Evolutionary conservation across 208 protist species (phyloP).

Genomic region (Balamuthia mandrillaris): DNA sequence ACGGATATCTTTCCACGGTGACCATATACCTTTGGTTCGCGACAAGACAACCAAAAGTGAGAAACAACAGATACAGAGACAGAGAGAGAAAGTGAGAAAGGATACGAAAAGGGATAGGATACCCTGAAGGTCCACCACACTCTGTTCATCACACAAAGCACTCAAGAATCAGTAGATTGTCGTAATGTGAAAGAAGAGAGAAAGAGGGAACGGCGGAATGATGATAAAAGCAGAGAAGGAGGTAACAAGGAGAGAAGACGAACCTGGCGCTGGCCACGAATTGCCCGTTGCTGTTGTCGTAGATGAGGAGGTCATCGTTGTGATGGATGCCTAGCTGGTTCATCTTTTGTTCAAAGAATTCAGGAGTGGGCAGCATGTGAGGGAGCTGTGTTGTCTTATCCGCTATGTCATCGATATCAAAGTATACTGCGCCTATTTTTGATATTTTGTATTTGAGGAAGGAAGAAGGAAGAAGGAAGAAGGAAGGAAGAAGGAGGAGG

Average conservation of each 20-base stretch:
- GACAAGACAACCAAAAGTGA: no score
- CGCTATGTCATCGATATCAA: background rate
- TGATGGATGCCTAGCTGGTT: background rate
- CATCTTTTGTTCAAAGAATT: background rate
- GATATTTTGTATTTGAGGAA: no score
- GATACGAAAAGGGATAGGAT: background rate
- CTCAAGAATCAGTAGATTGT: no score
- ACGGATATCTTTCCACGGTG: background rate
- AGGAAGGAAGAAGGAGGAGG: no score
- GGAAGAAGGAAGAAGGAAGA: no score
- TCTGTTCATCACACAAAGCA: no score
- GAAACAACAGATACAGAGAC: no score
- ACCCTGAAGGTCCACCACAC: slow-evolving; percentile 32
- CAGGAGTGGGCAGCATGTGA: slow-evolving; percentile 13
- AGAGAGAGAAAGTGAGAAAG: background rate
- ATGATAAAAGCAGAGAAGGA: no score
- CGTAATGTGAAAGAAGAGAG: no score
- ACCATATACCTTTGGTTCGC: background rate
- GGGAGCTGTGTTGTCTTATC: background rate
- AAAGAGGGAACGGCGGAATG: no score
- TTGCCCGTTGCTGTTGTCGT: slow-evolving; percentile 7
- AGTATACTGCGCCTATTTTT: background rate
- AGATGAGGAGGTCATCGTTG: background rate
- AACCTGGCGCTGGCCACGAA: slow-evolving; percentile 4
- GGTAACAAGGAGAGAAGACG: no score